Conservation (phyloP, 23 red algal species). For the Pyropia yezoensis region DNA sequence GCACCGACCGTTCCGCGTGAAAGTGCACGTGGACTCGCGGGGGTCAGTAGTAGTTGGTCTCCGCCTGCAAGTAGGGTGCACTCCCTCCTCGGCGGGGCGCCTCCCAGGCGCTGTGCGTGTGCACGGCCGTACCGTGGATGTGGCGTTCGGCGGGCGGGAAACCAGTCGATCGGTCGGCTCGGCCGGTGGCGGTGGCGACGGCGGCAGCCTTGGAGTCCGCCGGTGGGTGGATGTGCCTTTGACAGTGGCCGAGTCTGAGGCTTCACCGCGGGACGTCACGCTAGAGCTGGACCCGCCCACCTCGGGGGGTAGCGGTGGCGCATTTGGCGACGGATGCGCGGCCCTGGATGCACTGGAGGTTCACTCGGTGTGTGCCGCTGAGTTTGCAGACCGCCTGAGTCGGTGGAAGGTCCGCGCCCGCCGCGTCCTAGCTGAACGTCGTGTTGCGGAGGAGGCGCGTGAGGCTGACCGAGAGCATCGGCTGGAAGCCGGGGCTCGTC, state of each 20-base stretch:
- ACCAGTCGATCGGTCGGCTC: no score
- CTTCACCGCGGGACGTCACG: slow-evolving; percentile 22
- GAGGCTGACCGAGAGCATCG: neutral
- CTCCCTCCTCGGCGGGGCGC: no score
- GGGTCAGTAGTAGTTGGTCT: no score
- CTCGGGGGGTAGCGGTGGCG: slow-evolving; percentile 3
- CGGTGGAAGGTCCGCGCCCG: slow-evolving; percentile 14
- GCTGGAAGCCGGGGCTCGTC: neutral
- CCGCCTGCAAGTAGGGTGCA: no score
- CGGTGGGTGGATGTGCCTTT: slow-evolving; percentile 48
- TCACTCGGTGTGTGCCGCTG: slow-evolving; percentile 36
- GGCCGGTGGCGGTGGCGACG: no score
- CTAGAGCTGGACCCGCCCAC: slow-evolving; percentile 33
- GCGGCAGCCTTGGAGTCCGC: slow-evolving; percentile 11
- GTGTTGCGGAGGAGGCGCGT: slow-evolving; percentile 6
- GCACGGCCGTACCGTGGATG: no score
- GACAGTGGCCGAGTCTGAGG: slow-evolving; percentile 33
- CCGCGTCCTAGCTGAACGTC: slow-evolving; percentile 8
- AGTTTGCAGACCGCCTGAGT: slow-evolving; percentile 45
- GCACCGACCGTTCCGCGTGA: no score
- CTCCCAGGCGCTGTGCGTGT: no score
- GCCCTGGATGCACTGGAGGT: slow-evolving; percentile 48
- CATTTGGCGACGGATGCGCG: slow-evolving; percentile 11
- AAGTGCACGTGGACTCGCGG: no score
- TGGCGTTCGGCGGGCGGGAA: no score